These are phyloP conservation scores for Colletotrichum sp. DNA, from an alignment of 2,329 filamentous ascomycete genomes.

Conservation along the genomic window DNA sequence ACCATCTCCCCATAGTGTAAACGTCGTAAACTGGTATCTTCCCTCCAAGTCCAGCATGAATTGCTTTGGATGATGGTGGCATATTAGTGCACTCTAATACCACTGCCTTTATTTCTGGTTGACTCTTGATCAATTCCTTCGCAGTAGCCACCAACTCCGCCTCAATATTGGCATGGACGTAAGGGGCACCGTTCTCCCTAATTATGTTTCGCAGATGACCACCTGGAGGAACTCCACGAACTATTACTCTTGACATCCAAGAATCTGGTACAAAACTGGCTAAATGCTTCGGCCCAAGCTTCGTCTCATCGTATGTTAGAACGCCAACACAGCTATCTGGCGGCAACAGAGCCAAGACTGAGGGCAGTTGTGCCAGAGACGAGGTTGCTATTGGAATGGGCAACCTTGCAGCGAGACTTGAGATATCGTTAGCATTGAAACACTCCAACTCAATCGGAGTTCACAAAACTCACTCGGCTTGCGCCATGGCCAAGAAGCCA, in stretches of 20 bases:
- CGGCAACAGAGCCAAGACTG: slow-evolving; percentile 29
- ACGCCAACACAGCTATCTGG: slow-evolving; percentile 29
- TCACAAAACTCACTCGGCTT: slow-evolving; percentile 28
- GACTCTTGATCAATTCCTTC: neutral
- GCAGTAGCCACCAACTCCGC: slow-evolving; percentile 26
- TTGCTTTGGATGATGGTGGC: slow-evolving; percentile 35
- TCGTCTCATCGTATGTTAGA: slow-evolving; percentile 33
- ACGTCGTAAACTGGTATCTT: slow-evolving; percentile 39
- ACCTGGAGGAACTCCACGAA: neutral
- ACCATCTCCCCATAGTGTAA: slow-evolving; percentile 37
- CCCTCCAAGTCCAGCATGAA: slow-evolving; percentile 29
- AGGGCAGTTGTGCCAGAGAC: slow-evolving; percentile 37
- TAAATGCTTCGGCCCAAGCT: slow-evolving; percentile 26
- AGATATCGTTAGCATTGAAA: neutral
- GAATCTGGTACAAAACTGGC: slow-evolving; percentile 25
- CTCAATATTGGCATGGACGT: slow-evolving; percentile 22
- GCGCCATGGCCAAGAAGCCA: slow-evolving; percentile 41
- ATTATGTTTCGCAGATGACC: slow-evolving; percentile 26
- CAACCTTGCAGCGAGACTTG: slow-evolving; percentile 32
- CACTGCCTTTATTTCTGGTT: slow-evolving; percentile 13
- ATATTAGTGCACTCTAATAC: slow-evolving; percentile 41
- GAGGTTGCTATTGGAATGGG: slow-evolving; percentile 41
- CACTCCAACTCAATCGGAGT: neutral
- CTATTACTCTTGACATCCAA: neutral
- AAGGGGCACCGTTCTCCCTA: slow-evolving; percentile 17